A percentile compares a stretch with the other conserved stretches of the same genome.
phyloP scores from a whole-genome alignment of 148 eudicot genomes.

The Tetragonia tetragonoides region DNA sequence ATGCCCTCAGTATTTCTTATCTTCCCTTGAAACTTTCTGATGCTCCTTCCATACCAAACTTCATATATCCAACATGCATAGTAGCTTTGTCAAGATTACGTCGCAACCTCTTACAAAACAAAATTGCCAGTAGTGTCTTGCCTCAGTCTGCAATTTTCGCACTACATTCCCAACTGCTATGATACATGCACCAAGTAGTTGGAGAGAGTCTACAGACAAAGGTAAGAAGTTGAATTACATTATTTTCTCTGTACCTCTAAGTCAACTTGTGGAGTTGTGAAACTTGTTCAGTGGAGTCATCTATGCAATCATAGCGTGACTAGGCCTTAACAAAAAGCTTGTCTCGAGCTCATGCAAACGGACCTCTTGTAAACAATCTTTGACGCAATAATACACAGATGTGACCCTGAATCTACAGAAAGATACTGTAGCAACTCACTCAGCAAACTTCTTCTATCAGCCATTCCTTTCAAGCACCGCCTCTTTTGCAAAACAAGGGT shows the following conservation, averaged over 20 bases:
- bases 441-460: neutral
- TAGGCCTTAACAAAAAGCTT: neutral
- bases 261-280: too few relatives aligned
- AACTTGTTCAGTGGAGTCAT: neutral
- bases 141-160: neutral
- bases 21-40: neutral
- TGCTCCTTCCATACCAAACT: neutral
- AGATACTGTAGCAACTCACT: neutral
- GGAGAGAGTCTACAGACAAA: too few relatives aligned
- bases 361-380: neutral
- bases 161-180: neutral
- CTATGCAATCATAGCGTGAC: neutral
- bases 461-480: neutral
- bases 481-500: neutral
- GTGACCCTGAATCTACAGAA: neutral
- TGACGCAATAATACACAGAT: neutral
- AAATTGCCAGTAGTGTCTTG: neutral
- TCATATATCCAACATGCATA: neutral
- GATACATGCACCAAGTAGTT: neutral
- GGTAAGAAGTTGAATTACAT: too few relatives aligned
- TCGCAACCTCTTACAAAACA: neutral
- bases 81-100: neutral
- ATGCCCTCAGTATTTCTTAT: neutral
- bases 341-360: neutral
- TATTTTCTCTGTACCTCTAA: too few relatives aligned